Evolutionary conservation across 305 asterid genomes (phyloP).

Genomic region (Rubia occidens): DNA sequence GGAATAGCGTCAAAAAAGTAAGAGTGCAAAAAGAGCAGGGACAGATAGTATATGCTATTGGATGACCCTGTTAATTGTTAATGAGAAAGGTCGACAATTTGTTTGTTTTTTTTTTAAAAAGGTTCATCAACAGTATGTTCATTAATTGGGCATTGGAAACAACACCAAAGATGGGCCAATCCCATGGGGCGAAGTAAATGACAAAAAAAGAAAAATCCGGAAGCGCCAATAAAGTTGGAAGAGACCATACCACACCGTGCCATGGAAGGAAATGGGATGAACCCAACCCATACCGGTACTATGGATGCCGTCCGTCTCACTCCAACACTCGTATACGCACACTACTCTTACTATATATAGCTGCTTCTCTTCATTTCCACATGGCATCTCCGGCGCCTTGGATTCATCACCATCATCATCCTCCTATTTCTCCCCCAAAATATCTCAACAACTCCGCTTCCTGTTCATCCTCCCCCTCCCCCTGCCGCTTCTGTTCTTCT

Average conservation of each 20-base stretch:
- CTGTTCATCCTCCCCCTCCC: conserved; percentile 22
- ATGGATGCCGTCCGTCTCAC: neutral
- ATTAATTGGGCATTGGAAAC: neutral
- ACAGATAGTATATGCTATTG: too few relatives aligned
- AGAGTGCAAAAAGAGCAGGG: too few relatives aligned
- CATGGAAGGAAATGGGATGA: conserved; percentile 7
- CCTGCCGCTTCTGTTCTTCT: conserved; percentile 6
- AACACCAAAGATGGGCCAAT: neutral
- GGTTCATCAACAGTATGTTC: too few relatives aligned
- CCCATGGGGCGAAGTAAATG: neutral
- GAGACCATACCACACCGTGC: neutral
- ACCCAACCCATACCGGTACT: neutral
- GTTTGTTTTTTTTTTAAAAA: too few relatives aligned
- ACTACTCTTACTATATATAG: neutral
- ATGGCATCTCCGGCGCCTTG: conserved; percentile 21
- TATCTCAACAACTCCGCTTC: neutral
- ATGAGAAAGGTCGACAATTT: too few relatives aligned
- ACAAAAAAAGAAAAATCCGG: neutral
- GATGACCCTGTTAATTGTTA: too few relatives aligned
- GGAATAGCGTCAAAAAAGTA: too few relatives aligned
- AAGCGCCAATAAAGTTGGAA: neutral
- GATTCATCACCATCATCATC: conserved; percentile 8
- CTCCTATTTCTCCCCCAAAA: conserved; percentile 9
- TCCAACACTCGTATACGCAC: neutral
- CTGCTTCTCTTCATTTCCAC: neutral